Evolutionary conservation across 352 stramenopile genomes (phyloP), one percentile per base, ranked within the genome.

Genomic region (Globisporangium megalacanthum): DNA sequence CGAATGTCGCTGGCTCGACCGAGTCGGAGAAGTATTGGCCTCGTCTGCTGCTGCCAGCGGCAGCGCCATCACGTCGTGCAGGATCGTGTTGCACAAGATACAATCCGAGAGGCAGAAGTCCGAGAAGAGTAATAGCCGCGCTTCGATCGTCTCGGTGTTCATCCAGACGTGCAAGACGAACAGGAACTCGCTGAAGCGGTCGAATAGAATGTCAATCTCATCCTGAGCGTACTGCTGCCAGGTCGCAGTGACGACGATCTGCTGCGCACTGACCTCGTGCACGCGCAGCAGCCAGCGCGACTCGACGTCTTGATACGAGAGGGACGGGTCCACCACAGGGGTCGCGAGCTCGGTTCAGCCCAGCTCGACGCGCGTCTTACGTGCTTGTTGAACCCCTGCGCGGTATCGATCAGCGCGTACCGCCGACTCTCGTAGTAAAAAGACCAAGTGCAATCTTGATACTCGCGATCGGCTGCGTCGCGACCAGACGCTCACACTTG

Each of bases 61-160:
- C 25, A 29, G 25, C 25, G 52, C 51, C 8, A 72, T 45, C 6
- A 66, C 55, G 58, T 75, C 69, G 48, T 81, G 64, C 22, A 81
- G 55, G n/a, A 81, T 68, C 35, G 62, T 68, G 49, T 58, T 60
- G 4, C 69, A 64, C 3, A 67, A 76, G 11, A 35, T 66, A 14
- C 69, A 66, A 48, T 78, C 72, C 11, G 64, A 76, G 53, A 76
- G 67, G 62, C 72, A 76, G 58, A 78, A 67, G 44, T 76, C 66
- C 2, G 69, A 75, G 59, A 82, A 83, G 35, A 86, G 57, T 44
- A 80, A 64, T 45, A 86, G 68, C 0, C 72, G 70, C 7, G 61
- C 66, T 10, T 51, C 42, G 25, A 62, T 41, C 15, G 39, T 62
- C 29, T 33, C 31, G 6, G 63, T 42, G 29, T 76, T 53, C 0